Base-by-base conservation (phyloP, 768 basidiomycete genomes). In the Melanogaster broomeanus region DNA sequence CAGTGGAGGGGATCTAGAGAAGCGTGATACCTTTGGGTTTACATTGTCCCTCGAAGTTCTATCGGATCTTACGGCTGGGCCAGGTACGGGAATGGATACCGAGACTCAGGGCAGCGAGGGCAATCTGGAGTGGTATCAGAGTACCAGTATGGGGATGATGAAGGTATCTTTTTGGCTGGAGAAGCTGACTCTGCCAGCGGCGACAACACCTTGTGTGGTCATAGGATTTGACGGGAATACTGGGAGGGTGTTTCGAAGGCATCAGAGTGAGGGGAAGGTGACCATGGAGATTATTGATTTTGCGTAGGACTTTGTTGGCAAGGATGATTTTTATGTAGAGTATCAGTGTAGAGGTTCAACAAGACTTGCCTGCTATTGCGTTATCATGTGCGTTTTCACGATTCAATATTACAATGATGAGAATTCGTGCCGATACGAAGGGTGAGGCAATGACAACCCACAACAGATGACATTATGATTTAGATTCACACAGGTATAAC, bases 381-480 rank as follows among this genome's bases (percentile, higher is more conserved):
- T 15, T 31, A 13, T 31, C 12, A 31, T 31, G 31, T 12, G 13
- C 15, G 31, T 31, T 31, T 12, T 13, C 12, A 13, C 5, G 31
- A 2, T 31, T 12, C n/a, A n/a, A 13, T 31, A 31, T 13, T 33
- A 16, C 40, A 24, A 33, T 8, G 33, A 39, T 40, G 11, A 40
- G 27, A 37, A 50, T 51, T 38, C 22, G 50, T 39, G 22, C 27
- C 28, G 22, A 30, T 34, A 30, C 15, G 53, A 58, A 37, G 19
- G 22, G 46, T 45, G 55, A 18, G 37, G 13, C 3, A 37, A 37
- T 16, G 24, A 34, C 11, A 33, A 52, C 30, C 43, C 47, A 51
- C 47, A 39, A 41, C 21, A 42, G 18, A 33, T 53, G 48, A 30
- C 46, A 55, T 58, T 51, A 34, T 33, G 18, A 21, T 40, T 42